These are phyloP conservation scores for Salix udensis DNA, from an alignment of 345 rosid genomes.

Conservation along the genomic window DNA sequence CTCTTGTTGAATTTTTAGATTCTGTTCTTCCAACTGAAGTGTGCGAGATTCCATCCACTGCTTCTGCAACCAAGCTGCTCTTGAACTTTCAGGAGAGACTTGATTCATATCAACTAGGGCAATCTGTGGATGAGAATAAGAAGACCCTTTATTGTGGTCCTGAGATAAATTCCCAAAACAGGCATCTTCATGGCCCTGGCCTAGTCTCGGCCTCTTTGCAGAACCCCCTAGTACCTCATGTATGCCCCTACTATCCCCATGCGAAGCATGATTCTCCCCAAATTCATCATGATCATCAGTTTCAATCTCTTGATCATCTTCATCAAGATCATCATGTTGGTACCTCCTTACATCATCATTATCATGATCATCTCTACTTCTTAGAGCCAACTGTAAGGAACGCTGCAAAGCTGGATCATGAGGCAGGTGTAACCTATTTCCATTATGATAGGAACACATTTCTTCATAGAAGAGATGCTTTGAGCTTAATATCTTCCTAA, in stretches of 20 bases:
- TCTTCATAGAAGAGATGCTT: constrained; percentile 93
- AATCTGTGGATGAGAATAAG: constrained; percentile 35
- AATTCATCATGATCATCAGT: constrained; percentile 67
- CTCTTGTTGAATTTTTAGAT: constrained; percentile 66
- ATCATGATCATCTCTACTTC: constrained; percentile 72
- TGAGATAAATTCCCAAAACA: constrained; percentile 42
- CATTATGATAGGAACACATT: constrained; percentile 93
- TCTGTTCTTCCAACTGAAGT: constrained; percentile 76
- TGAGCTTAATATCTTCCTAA: constrained; percentile 75
- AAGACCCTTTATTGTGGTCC: constrained; percentile 36
- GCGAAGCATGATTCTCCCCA: constrained; percentile 49
- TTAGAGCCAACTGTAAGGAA: constrained; percentile 66
- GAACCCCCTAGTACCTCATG: constrained; percentile 41
- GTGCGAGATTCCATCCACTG: constrained; percentile 63
- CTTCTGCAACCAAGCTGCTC: constrained; percentile 53
- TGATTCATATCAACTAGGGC: constrained; percentile 53
- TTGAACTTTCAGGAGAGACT: constrained; percentile 39
- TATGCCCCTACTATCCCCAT: constrained; percentile 41
- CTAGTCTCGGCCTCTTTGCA: constrained; percentile 58
- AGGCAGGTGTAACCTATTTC: constrained; percentile 82
- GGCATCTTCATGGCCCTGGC: constrained; percentile 47
- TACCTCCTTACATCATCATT: constrained; percentile 53
- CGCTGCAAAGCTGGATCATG: constrained; percentile 80
- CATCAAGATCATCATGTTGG: constrained; percentile 65
- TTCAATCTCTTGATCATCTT: constrained; percentile 69